Base-by-base conservation (phyloP, 768 basidiomycete species). In the Psilocybe subaeruginosa region DNA sequence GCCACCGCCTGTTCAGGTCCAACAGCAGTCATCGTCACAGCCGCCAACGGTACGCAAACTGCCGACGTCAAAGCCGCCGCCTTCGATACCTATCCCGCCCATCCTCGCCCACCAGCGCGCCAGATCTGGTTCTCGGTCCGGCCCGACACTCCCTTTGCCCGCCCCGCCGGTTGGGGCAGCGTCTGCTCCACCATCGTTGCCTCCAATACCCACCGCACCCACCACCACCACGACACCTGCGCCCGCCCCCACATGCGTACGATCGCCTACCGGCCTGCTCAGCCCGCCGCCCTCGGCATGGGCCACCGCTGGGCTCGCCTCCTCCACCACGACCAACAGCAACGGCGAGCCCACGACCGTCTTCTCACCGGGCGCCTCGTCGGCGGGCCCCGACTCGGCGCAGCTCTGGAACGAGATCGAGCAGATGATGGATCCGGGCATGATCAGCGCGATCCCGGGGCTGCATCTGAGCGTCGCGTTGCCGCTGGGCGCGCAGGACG, bases 341-440 rank as follows among this genome's bases (percentile, higher is more conserved):
- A 45, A 58, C 9, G 60, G 60, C 12, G 17, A 64, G 53, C 61
- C 64, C 47, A 67, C 63, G 8, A 48, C 50, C 41, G 58, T 62
- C n/a, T 53, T 63, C 31, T 66, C 64, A 3, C 65, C 67, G 23
- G 61, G 56, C n/a, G 64, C 60, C 3, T 68, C 69, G 2, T 68
- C 67, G 11, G 60, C 62, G 3, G 69, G 65, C 14, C 69, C 69
- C 14, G 69, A 70, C 35, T 67, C 66, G 8, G 70, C 68, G 14
- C 68, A 70, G 54, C 45, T 72, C 4, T 72, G 70, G 70, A 68
- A 64, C 14, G 69, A 72, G 60, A 72, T 72, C 49, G 69, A 69
- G 57, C 66, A 66, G 31, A 72, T 72, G 70, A 71, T 71, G 70
- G 68, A 71, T 64, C 66, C 67, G 1, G 58, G 65, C 7, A 69